phyloP scores from a whole-genome alignment of 352 stramenopile species.

The Thraustochytrium striatum region DNA sequence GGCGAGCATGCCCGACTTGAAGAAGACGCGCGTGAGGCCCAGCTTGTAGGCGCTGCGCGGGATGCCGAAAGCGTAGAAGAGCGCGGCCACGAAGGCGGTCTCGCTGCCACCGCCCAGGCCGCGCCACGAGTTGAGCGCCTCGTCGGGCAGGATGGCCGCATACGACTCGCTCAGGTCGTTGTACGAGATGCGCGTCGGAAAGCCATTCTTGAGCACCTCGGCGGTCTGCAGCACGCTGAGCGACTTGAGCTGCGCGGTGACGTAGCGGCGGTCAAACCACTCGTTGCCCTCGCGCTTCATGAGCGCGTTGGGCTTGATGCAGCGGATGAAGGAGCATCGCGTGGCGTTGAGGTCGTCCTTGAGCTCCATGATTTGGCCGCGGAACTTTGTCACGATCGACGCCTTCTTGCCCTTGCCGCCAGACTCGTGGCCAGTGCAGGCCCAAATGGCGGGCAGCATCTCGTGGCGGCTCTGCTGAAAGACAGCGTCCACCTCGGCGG shows the following conservation, averaged over 20 bases:
- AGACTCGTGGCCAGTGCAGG: not conserved
- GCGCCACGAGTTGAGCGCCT: slow-evolving; percentile 55
- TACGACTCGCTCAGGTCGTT: slow-evolving; percentile 65
- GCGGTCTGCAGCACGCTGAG: slow-evolving; percentile 76
- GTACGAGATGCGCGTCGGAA: slow-evolving; percentile 73
- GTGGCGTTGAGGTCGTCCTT: slow-evolving; percentile 75
- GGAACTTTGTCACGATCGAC: slow-evolving; percentile 74
- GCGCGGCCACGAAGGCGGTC: slow-evolving; percentile 67
- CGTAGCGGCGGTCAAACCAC: slow-evolving; percentile 69
- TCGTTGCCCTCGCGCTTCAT: slow-evolving; percentile 11
- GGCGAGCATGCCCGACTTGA: slow-evolving; percentile 83
- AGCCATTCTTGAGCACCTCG: slow-evolving; percentile 75
- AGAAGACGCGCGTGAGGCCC: slow-evolving; percentile 79
- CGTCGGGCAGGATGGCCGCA: slow-evolving; percentile 66
- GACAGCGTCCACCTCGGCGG: slow-evolving; percentile 69
- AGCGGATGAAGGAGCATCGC: slow-evolving; percentile 63
- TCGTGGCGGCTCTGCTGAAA: slow-evolving; percentile 68
- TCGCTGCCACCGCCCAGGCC: slow-evolving; percentile 68
- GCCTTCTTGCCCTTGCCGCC: not conserved
- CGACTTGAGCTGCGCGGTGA: slow-evolving; percentile 73
- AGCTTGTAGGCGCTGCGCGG: slow-evolving; percentile 71
- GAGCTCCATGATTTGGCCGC: slow-evolving; percentile 73
- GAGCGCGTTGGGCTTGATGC: slow-evolving; percentile 48
- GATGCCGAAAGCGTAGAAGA: slow-evolving; percentile 76
- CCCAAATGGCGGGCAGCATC: slow-evolving; percentile 50